A percentile compares a stretch with the other conserved stretches of the same genome.
These are phyloP conservation scores for Lunasporangiospora selenospora DNA, from an alignment of 192 early-diverging fungal species.

Conservation along the genomic window DNA sequence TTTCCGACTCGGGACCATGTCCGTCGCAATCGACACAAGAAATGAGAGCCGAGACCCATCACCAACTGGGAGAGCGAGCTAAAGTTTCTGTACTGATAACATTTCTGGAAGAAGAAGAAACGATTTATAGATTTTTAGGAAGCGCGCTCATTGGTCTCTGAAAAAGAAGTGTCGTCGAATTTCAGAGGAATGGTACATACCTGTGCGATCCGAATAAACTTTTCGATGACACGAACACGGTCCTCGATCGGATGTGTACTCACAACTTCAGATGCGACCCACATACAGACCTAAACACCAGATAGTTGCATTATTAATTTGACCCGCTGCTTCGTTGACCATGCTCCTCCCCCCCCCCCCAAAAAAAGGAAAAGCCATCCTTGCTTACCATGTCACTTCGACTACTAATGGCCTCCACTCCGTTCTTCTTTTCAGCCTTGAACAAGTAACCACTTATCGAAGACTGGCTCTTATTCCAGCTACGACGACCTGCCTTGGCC, in stretches of 20 bases:
- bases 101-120: constrained; percentile 50
- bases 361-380: too few species aligned
- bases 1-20: constrained; percentile 59
- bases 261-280: constrained; percentile 66
- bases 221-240: constrained; percentile 64
- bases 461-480: constrained; percentile 4
- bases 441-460: constrained; percentile 32
- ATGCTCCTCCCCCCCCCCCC: too few species aligned
- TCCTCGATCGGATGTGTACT: constrained; percentile 46
- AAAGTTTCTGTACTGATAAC: constrained; percentile 61
- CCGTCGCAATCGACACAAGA: constrained; percentile 54
- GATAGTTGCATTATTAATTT: too few species aligned
- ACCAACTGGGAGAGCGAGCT: constrained; percentile 64
- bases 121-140: too few species aligned
- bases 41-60: constrained; percentile 61
- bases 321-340: too few species aligned
- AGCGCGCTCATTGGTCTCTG: too few species aligned
- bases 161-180: too few species aligned
- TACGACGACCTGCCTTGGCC: constrained; percentile 33
- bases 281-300: constrained; percentile 50
- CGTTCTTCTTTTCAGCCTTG: constrained; percentile 16
- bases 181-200: constrained; percentile 15
- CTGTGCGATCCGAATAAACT: constrained; percentile 68
- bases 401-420: constrained; percentile 37
- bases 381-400: constrained; percentile 37